Base-by-base conservation (phyloP, 768 basidiomycete species). In the Collybia sordida region DNA sequence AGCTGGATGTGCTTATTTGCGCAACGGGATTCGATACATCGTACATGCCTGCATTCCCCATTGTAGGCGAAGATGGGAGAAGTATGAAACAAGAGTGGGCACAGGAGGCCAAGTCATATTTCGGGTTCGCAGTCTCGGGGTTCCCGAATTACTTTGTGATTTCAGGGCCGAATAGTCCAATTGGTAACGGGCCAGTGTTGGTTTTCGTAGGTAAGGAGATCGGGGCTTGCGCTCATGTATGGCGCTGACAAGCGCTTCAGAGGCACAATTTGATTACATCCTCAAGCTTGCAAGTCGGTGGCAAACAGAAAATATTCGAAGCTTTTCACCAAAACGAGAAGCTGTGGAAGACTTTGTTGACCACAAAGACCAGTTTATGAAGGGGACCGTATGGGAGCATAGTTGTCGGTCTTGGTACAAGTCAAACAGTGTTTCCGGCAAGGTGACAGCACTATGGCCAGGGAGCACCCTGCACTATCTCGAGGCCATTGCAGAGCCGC, bases 11-110 rank as follows among this genome's bases (percentile, higher is more conserved):
- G 8, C 47, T 72, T 9, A 65, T 71, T 38, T 73, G 72, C 46
- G 72, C 70, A 17, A 73, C 72, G 14, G 72, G 72, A 1, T 71
- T 73, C 42, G 58, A 71, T 51, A 68, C 67, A 3, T 61, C 62
- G 1, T 70, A 60, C 49, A 59, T 52, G 47, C 70, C 70, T 17
- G 60, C 64, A 4, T 73, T 73, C 51, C 64, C 65, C 3, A 45
- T 72, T 6, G 55, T 67, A 19, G 70, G 70, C 0, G 35, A 44
- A 3, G 42, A 52, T 22, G 66, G 66, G 6, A 57, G 50, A 35
- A 59, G 47, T 43, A 55, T 73, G 48, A 52, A 49, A 17, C 66
- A 72, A 2, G 63, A 59, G 27, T 73, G 70, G 69, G 56, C 56
- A 11, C 52, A 67, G 11, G 64, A 69, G 42, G 56, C 66, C 4